Base-by-base conservation (phyloP, 257 asterid genomes). In the Solanum corneliomulleri region DNA sequence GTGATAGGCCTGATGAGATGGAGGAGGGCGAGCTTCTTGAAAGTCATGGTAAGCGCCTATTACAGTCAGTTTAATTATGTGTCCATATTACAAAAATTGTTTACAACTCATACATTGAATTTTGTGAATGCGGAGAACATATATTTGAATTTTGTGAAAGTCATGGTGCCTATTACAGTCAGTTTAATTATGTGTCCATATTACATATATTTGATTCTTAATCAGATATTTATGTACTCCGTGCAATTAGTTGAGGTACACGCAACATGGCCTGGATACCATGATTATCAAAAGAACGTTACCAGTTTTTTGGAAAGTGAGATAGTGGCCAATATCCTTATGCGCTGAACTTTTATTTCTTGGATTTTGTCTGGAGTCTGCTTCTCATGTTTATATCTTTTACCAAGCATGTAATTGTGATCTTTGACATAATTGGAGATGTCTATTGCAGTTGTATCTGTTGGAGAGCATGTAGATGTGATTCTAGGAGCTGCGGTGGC, bases 401-500 rank as follows among this genome's bases (percentile, higher is more conserved):
- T 81, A 49, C 69, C 69, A 81, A 49, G 27, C 21, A 18, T 80
- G 37, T 52, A 52, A 56, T 44, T 69, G 39, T 82, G 87, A 49
- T 80, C 84, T 85, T 72, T 82, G 37, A 84, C 78, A 76, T 85
- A 66, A 84, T 85, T 80, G 69, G 85, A 47, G 44, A 29, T 89
- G 78, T 89, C 86, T 37, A 84, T 18, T 84, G 49, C 87, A 97
- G 99, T 94, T 92, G 98, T 95, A 87, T 97, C 99, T 89, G 98
- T 98, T 88, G 99, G 99, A 80, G 99, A 97, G 91, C 99, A 97
- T 87, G 96, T 97, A 70, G 99, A 97, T 92, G 98, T 89, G 90
- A 93, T 95, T 88, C 93, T 94, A 91, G 99, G 99, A 85, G 99
- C 99, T 93, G 99, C 99, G 87, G 99, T 97, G 90, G 99, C 99